Percentiles rank a stretch among this genome's conserved stretches.
phyloP scores from a whole-genome alignment of 2,329 filamentous ascomycete genomes.

The Apiospora saccharicola region DNA sequence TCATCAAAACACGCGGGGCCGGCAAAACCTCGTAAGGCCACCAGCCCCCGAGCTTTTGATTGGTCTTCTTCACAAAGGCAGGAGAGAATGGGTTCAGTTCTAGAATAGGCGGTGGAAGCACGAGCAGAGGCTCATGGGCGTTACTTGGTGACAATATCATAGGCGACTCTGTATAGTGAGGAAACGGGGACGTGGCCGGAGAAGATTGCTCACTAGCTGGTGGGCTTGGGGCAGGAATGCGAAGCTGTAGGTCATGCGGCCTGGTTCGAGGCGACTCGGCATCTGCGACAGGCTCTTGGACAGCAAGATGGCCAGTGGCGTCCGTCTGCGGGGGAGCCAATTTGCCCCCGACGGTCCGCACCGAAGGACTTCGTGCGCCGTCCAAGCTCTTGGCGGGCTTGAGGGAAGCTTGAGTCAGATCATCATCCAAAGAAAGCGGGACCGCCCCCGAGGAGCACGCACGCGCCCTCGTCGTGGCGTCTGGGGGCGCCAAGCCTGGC shows the following conservation, averaged over 20 bases:
- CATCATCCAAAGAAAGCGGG: constrained; percentile 45
- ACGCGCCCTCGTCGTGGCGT: constrained; percentile 44
- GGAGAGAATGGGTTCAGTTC: constrained; percentile 54
- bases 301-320: constrained; percentile 30
- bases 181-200: constrained; percentile 69
- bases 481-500: constrained; percentile 20
- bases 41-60: constrained; percentile 67
- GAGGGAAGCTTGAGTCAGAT: constrained; percentile 51
- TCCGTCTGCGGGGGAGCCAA: constrained; percentile 41
- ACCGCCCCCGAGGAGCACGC: constrained; percentile 57
- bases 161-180: constrained; percentile 69
- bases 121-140: constrained; percentile 58
- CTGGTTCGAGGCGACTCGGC: constrained; percentile 1
- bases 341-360: constrained; percentile 41
- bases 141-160: constrained; percentile 51
- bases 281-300: constrained; percentile 27
- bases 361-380: constrained; percentile 31
- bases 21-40: constrained; percentile 83
- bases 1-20: constrained; percentile 72
- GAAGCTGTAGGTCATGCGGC: constrained; percentile 47
- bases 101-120: constrained; percentile 59
- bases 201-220: constrained; percentile 55
- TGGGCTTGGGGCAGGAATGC: constrained; percentile 53
- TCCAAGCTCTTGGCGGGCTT: constrained; percentile 43
- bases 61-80: constrained; percentile 49